A percentile compares a stretch with the other conserved stretches of the same genome.
phyloP scores from a whole-genome alignment of 345 rosid species.

The Linum tenue region DNA sequence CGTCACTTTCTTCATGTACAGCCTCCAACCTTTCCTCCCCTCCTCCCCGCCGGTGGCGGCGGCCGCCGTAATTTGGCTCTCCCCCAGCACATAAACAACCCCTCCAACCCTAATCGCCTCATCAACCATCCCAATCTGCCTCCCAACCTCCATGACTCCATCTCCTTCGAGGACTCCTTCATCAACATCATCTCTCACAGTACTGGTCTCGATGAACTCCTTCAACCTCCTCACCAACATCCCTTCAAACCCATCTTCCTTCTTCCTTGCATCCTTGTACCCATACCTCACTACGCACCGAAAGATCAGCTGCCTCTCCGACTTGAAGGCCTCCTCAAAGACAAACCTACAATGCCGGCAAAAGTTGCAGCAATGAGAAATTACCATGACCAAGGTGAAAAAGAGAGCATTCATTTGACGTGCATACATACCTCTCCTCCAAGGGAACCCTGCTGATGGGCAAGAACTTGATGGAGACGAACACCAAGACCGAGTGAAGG shows the following conservation, averaged over 20 bases:
- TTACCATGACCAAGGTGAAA: too few species aligned
- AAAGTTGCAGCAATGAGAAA: too few species aligned
- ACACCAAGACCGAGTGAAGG: constrained; percentile 9
- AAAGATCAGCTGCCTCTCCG: not conserved
- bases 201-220: constrained; percentile 15
- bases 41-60: not conserved
- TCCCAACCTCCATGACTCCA: not conserved
- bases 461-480: constrained; percentile 7
- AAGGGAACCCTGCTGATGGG: constrained; percentile 9
- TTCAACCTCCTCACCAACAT: constrained; percentile 24
- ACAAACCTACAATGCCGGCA: too few species aligned
- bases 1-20: too few species aligned
- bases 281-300: constrained; percentile 26
- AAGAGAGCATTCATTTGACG: too few species aligned
- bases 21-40: not conserved
- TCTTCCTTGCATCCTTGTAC: constrained; percentile 26
- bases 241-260: constrained; percentile 27
- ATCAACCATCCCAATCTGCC: not conserved
- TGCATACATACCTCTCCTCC: constrained; percentile 5
- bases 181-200: not conserved
- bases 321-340: not conserved
- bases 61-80: not conserved
- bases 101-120: not conserved
- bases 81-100: constrained; percentile 2
- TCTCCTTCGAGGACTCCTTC: not conserved